Evolutionary conservation across 306 rosid genomes (phyloP).

Genomic region (Casuarina cunninghamiana): DNA sequence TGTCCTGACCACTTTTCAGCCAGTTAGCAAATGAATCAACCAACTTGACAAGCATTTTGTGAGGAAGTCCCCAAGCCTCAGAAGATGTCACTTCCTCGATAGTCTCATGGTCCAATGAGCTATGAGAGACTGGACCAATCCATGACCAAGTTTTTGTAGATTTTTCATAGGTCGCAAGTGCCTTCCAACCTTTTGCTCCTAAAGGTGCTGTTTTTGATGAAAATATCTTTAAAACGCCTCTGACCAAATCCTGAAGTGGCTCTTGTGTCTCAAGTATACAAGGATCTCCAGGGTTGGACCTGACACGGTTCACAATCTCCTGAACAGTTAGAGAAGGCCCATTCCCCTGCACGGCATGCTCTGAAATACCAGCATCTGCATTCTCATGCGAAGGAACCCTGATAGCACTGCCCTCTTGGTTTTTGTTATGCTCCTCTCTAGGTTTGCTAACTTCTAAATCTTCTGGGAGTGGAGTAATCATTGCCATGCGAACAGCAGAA

Average conservation of each 20-base stretch:
- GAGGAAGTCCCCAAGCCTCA: slow-evolving; percentile 94
- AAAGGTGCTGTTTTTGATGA: slow-evolving; percentile 96
- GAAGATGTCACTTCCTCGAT: slow-evolving; percentile 81
- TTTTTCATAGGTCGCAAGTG: slow-evolving; percentile 71
- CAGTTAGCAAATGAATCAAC: slow-evolving; percentile 98
- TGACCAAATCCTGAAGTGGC: slow-evolving; percentile 94
- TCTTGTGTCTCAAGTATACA: slow-evolving; percentile 96
- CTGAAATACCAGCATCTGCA: slow-evolving; percentile 36
- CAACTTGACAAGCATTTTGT: slow-evolving; percentile 94
- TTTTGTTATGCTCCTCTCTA: slow-evolving; percentile 46
- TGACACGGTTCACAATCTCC: slow-evolving; percentile 82
- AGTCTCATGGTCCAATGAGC: slow-evolving; percentile 59
- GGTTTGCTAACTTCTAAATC: slow-evolving; percentile 59
- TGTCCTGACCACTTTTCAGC: slow-evolving; percentile 99
- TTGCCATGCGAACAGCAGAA: slow-evolving; percentile 91
- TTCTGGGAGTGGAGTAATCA: slow-evolving; percentile 69
- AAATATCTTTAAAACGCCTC: slow-evolving; percentile 95
- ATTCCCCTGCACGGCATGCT: slow-evolving; percentile 49
- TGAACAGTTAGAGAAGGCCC: slow-evolving; percentile 68
- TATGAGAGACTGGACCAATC: slow-evolving; percentile 73
- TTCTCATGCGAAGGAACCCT: slow-evolving; percentile 47
- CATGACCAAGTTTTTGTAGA: slow-evolving; percentile 85
- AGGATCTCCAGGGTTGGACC: slow-evolving; percentile 94
- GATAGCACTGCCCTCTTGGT: slow-evolving; percentile 42
- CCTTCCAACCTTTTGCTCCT: slow-evolving; percentile 98